phyloP scores from a whole-genome alignment of 2,329 filamentous ascomycete genomes.

The Fusarium nodosum region DNA sequence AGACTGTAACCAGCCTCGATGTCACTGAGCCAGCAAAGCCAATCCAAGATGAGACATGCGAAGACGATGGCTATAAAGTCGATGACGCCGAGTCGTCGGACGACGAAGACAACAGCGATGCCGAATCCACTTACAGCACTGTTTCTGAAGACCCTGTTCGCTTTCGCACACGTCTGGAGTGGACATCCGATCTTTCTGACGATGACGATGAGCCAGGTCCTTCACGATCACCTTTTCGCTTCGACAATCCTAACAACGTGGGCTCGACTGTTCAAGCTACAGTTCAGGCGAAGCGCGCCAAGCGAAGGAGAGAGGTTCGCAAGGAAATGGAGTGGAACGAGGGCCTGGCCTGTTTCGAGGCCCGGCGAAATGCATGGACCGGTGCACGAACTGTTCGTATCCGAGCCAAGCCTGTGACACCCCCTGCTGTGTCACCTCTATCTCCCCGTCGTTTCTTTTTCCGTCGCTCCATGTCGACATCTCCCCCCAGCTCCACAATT shows the following conservation, averaged over 20 bases:
- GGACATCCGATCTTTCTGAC: conserved; percentile 70
- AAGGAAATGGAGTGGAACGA: conserved; percentile 83
- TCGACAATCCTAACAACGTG: conserved; percentile 64
- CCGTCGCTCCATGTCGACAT: conserved; percentile 61
- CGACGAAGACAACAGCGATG: conserved; percentile 50
- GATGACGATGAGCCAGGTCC: conserved; percentile 59
- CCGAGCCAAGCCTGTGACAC: conserved; percentile 60
- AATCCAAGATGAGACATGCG: conserved; percentile 52
- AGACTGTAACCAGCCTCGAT: conserved; percentile 25
- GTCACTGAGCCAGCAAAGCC: conserved; percentile 25
- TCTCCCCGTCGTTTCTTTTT: conserved; percentile 66
- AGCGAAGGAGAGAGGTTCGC: conserved; percentile 68
- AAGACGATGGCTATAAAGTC: conserved; percentile 54
- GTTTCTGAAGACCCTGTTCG: conserved; percentile 68
- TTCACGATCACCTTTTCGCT: conserved; percentile 63
- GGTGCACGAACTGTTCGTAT: conserved; percentile 74
- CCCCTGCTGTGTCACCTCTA: conserved; percentile 60
- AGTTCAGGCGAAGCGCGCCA: conserved; percentile 65
- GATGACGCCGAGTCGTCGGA: conserved; percentile 57
- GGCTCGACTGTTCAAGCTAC: conserved; percentile 59
- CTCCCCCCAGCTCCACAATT: conserved; percentile 52
- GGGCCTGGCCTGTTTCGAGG: conserved; percentile 83
- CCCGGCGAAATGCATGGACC: conserved; percentile 86
- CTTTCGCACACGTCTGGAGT: conserved; percentile 66
- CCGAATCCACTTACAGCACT: conserved; percentile 68